These are phyloP conservation scores for Proteromonas lacertae DNA, from an alignment of 352 stramenopile species.

Conservation along the genomic window DNA sequence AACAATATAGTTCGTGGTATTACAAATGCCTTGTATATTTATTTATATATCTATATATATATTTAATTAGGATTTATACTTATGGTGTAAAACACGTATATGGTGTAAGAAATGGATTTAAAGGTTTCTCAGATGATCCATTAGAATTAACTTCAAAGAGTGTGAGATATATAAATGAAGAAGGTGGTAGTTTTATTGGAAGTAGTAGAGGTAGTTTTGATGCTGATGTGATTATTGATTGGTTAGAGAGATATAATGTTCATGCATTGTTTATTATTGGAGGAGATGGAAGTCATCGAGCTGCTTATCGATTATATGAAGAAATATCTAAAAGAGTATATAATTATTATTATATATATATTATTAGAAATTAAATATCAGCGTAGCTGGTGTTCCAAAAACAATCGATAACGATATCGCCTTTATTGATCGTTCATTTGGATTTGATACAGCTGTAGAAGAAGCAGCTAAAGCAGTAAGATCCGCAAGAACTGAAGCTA, in stretches of 20 bases:
- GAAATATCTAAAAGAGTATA: conserved; percentile 11
- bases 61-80: neutral
- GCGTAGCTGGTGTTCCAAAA: conserved; percentile 81
- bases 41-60: conserved; percentile 14
- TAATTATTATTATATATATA: too few species aligned
- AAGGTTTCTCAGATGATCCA: conserved; percentile 14
- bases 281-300: conserved; percentile 80
- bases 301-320: conserved; percentile 28
- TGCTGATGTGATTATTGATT: conserved; percentile 71
- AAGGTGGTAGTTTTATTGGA: conserved; percentile 65
- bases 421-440: conserved; percentile 83
- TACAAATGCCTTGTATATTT: conserved; percentile 51
- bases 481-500: conserved; percentile 13
- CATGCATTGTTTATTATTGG: conserved; percentile 84
- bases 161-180: conserved; percentile 32
- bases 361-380: conserved; percentile 50
- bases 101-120: conserved; percentile 33
- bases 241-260: conserved; percentile 38
- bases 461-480: conserved; percentile 57
- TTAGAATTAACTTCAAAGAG: conserved; percentile 28
- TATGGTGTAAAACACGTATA: conserved; percentile 25
- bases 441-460: conserved; percentile 81
- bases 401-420: conserved; percentile 98
- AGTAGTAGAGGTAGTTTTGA: conserved; percentile 74
- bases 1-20: conserved; percentile 93